Evolutionary conservation across 1,284 basidiomycete species (phyloP), one percentile per base, ranked within the genome.

Genomic region (Ceratobasidium sp.): DNA sequence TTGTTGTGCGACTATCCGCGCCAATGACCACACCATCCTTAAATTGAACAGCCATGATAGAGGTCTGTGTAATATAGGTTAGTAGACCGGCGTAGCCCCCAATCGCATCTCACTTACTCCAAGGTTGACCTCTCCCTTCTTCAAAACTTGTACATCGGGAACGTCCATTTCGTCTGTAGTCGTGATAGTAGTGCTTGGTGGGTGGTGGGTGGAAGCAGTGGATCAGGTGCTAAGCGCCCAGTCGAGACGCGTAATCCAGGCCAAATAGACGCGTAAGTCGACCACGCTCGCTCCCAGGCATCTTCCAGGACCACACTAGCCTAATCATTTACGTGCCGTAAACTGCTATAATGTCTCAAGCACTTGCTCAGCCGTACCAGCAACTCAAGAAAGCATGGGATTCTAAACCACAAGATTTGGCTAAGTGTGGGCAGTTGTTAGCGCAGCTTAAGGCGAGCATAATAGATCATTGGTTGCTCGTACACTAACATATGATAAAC

Each of bases 21-120:
- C 98, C 98, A 76, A 99, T 91, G 78, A 99, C 91, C 74, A 99
- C 97, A 64, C 97, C 97, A 51, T 90, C 91, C 54, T 96, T 89
- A 86, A 99, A 99, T 79, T 96, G 94, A 78, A 99, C 97, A 69
- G 97, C 97, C 98, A 99, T 99, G 84, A 99, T 99, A 62, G 97
- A 99, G 73, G 97, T 99, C 93, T 97, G 80, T 15, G 47, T 14
- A 33, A 19, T 31, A 27, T 33, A 45, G 7, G 47, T 59, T 48
- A 50, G 47, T 47, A 33, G 22, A 51, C 29, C 14, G 27, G 19
- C 24, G 14, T n/a, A 19, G 31, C 22, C 24, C 24, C 8, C n/a
- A 59, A 36, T 17, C 11, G 24, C n/a, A 50, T 4, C 36, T 29
- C 8, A 87, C 94, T 78, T 84, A 97, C 96, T 78, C 96, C 96